Percentiles rank a stretch among this genome's conserved stretches.
These are phyloP conservation scores for Leishmania tropica DNA, from an alignment of 208 protist genomes.

Conservation along the genomic window DNA sequence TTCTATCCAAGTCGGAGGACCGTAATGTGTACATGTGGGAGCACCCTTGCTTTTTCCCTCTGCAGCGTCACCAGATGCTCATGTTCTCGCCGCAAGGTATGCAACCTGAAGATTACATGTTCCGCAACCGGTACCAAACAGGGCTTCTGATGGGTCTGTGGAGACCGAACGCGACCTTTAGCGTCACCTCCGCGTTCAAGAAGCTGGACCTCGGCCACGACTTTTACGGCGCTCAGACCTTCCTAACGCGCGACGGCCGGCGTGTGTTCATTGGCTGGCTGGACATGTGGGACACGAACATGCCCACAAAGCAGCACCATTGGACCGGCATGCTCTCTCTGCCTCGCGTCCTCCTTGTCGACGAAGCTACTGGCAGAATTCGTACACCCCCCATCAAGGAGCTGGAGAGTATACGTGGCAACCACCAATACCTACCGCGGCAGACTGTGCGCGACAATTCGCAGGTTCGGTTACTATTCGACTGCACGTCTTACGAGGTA, in stretches of 20 bases:
- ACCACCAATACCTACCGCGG: constrained; percentile 31
- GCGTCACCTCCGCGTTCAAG: constrained; percentile 35
- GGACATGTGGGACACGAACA: constrained; percentile 60
- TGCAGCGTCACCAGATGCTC: constrained; percentile 35
- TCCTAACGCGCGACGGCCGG: constrained; percentile 39
- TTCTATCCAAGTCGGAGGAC: constrained; percentile 57
- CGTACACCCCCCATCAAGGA: constrained; percentile 40
- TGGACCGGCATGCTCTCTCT: constrained; percentile 54
- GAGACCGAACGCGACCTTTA: constrained; percentile 45
- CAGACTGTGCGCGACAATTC: constrained; percentile 40
- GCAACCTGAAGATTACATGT: constrained; percentile 32
- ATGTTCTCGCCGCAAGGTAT: constrained; percentile 48
- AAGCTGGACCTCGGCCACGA: constrained; percentile 53
- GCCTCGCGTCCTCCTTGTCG: constrained; percentile 44
- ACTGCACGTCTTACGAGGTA: constrained; percentile 51
- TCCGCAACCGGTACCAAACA: constrained; percentile 47
- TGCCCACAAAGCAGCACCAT: constrained; percentile 52
- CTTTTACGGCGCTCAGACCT: constrained; percentile 52
- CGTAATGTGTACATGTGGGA: constrained; percentile 68
- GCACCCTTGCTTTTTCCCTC: constrained; percentile 48
- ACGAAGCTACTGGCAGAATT: constrained; percentile 38
- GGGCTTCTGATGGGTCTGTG: constrained; percentile 47
- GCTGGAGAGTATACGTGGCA: constrained; percentile 38
- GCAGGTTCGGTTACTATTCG: constrained; percentile 30
- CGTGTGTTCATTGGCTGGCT: constrained; percentile 59